Conservation (phyloP, 106 monocot genomes). For the Dioscorea zingiberensis region DNA sequence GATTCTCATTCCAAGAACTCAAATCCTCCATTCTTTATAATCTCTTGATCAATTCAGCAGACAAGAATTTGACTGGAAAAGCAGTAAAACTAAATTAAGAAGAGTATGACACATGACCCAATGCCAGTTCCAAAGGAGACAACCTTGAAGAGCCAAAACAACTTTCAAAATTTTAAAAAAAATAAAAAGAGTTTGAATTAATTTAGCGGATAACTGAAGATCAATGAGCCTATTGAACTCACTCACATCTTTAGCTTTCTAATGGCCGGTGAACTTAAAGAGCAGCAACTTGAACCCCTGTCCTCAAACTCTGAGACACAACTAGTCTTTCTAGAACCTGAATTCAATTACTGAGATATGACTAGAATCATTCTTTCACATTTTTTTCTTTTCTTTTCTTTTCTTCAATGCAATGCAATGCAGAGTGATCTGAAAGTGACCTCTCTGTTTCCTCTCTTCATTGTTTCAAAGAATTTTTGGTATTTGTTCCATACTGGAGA, state of each 20-base stretch:
- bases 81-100: not conserved
- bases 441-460: conserved; percentile 4
- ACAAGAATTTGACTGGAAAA: conserved; percentile 19
- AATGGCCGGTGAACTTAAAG: not conserved
- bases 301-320: conserved; percentile 5
- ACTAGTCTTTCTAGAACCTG: conserved; percentile 5
- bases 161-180: not conserved
- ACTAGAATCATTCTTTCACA: too few relatives aligned
- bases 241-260: too few relatives aligned
- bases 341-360: too few relatives aligned
- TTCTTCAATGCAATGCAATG: too few relatives aligned
- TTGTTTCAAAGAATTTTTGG: too few relatives aligned
- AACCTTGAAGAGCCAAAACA: conserved; percentile 21
- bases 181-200: too few relatives aligned
- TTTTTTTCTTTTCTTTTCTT: too few relatives aligned
- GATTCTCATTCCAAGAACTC: too few relatives aligned
- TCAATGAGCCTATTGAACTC: too few relatives aligned
- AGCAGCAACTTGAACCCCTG: not conserved
- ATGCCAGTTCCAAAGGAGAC: conserved; percentile 20
- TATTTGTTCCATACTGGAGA: too few relatives aligned
- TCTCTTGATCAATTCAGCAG: not conserved
- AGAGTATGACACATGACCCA: conserved; percentile 9
- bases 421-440: conserved; percentile 1
- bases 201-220: too few relatives aligned
- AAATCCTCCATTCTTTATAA: too few relatives aligned